A percentile compares a stretch with the other conserved stretches of the same genome.
Conservation (phyloP, 768 basidiomycete species). For the Pleurotus sapidus region DNA sequence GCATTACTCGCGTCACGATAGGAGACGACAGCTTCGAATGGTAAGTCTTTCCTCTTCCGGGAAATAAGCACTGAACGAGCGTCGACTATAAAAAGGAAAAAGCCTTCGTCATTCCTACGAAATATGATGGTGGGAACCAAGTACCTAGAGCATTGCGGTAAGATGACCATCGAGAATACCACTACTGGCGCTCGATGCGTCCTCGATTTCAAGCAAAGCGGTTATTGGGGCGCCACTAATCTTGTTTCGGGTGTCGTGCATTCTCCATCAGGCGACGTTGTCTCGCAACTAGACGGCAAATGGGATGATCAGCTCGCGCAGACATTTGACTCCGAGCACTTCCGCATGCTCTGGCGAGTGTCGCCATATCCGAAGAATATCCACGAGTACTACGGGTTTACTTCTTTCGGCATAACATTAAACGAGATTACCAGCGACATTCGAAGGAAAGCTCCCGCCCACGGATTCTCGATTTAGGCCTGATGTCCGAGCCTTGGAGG, state of each 20-base stretch:
- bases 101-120: slow-evolving; percentile 85
- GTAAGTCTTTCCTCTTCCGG: slow-evolving; percentile 32
- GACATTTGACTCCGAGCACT: slow-evolving; percentile 61
- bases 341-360: slow-evolving; percentile 77
- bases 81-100: slow-evolving; percentile 50
- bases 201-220: slow-evolving; percentile 83
- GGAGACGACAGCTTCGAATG: slow-evolving; percentile 70
- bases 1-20: slow-evolving; percentile 64
- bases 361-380: slow-evolving; percentile 70
- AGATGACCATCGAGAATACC: slow-evolving; percentile 71
- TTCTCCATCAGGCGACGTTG: slow-evolving; percentile 47
- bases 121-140: slow-evolving; percentile 90
- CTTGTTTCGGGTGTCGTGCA: slow-evolving; percentile 62
- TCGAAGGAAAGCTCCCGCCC: slow-evolving; percentile 58
- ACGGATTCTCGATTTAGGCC: slow-evolving; percentile 84
- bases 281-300: slow-evolving; percentile 76
- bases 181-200: slow-evolving; percentile 55
- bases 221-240: slow-evolving; percentile 81
- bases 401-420: slow-evolving; percentile 72
- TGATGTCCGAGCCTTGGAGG: slow-evolving; percentile 80
- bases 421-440: slow-evolving; percentile 77
- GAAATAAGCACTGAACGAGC: no score
- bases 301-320: slow-evolving; percentile 86
- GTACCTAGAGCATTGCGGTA: slow-evolving; percentile 83
- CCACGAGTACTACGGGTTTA: slow-evolving; percentile 79